Evolutionary conservation across 345 rosid species (phyloP).

Genomic region (Melaleuca alternifolia): DNA sequence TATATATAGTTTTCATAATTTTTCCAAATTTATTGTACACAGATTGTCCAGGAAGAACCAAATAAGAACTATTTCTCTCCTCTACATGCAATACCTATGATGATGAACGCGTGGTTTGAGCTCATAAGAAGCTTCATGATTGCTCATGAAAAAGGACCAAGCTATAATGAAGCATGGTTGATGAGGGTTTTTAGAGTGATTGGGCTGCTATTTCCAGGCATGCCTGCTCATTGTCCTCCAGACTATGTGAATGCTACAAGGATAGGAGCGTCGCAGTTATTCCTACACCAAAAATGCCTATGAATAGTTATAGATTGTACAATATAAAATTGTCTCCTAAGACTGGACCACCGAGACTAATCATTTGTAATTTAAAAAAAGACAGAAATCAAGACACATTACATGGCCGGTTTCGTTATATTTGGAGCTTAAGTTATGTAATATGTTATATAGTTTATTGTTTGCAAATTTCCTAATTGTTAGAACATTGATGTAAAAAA

Average conservation of each 20-base stretch:
- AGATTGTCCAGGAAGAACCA: conserved; percentile 51
- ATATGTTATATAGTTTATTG: neutral
- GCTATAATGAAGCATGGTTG: neutral
- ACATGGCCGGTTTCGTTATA: neutral
- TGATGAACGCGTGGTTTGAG: conserved; percentile 48
- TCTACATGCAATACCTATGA: conserved; percentile 33
- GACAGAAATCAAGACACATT: neutral
- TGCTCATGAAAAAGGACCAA: neutral
- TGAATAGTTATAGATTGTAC: neutral
- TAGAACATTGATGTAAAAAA: neutral
- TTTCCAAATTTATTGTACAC: neutral
- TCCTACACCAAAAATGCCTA: neutral
- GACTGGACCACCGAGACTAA: neutral
- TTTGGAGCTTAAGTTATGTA: neutral
- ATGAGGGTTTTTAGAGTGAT: neutral
- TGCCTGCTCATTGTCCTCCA: neutral
- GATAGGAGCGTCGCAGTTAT: neutral
- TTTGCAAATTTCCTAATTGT: neutral
- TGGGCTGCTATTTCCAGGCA: neutral
- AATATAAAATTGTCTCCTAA: neutral
- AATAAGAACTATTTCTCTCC: conserved; percentile 55
- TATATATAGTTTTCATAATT: neutral
- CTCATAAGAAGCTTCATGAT: conserved; percentile 31
- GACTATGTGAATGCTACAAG: neutral
- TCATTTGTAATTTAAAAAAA: neutral